Percentiles rank a stretch among this genome's conserved stretches.
These are phyloP conservation scores for Brettanomyces anomalus DNA, from an alignment of 805 yeast species.

Conservation along the genomic window DNA sequence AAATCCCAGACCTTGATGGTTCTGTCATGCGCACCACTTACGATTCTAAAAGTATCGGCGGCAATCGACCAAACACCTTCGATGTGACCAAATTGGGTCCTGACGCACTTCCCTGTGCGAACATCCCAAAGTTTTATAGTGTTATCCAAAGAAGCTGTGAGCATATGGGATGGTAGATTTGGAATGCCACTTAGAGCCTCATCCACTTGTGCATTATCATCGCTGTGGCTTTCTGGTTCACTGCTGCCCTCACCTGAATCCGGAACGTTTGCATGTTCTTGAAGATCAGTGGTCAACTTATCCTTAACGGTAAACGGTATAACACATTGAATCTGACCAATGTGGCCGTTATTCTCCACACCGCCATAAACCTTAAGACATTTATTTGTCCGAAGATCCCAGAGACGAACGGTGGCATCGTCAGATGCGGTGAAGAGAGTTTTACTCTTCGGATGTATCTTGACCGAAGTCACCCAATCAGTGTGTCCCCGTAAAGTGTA, in stretches of 20 bases:
- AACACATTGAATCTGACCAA: constrained; percentile 90
- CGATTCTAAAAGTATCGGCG: constrained; percentile 90
- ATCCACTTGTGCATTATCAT: constrained; percentile 5
- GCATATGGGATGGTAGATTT: constrained; percentile 68
- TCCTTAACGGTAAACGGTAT: constrained; percentile 76
- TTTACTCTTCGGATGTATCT: constrained; percentile 69
- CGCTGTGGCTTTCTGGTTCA: constrained; percentile 16
- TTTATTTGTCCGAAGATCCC: constrained; percentile 79
- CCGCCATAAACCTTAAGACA: constrained; percentile 79
- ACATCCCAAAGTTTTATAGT: constrained; percentile 93
- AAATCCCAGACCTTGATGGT: constrained; percentile 91
- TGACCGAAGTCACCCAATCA: constrained; percentile 87
- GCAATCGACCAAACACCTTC: constrained; percentile 98
- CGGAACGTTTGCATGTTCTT: constrained; percentile 3
- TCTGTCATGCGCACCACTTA: constrained; percentile 91
- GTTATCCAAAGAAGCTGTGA: constrained; percentile 85
- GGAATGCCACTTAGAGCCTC: constrained; percentile 15
- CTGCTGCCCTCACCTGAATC: constrained; percentile 9
- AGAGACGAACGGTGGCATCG: constrained; percentile 87
- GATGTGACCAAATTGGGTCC: constrained; percentile 95
- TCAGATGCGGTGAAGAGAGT: constrained; percentile 84
- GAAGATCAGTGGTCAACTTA: constrained; percentile 28
- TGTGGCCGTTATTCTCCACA: constrained; percentile 67
- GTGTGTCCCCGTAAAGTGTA: constrained; percentile 89
- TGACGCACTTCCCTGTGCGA: constrained; percentile 72